Evolutionary conservation across 2,329 filamentous ascomycete species (phyloP), one percentile per base, ranked within the genome.

Genomic region (Aspergillus luchuensis): DNA sequence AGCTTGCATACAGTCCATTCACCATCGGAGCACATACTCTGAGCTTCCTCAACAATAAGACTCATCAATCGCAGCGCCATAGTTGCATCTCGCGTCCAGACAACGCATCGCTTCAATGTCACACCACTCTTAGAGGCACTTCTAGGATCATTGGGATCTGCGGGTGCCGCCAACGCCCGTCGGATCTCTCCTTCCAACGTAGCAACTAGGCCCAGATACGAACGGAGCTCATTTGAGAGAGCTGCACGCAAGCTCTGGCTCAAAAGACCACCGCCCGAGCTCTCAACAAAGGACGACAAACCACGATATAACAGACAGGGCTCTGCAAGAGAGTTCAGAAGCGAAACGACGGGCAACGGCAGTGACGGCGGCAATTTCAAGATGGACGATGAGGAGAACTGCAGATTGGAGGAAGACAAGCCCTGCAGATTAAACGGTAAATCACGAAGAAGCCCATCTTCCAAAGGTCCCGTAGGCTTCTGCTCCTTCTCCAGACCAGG

Each of bases 61-160:
- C 91, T 96, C 90, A 99, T 93, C 58, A 99, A 81, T 15, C 95
- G 87, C 67, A 99, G 78, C 0, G 93, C 95, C 89, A 98, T 96
- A 1, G 95, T 99, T 6, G 95, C 92, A 76, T 99, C 96, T 67
- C 94, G 87, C 8, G 93, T 98, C 96, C 96, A 99, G 23, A 99
- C 90, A 2, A 99, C 90, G 69, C 94, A 98, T 73, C 95, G 85
- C 76, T 98, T 98, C 54, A 99, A 80, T 0, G 95, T 99, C 13
- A 99, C 94, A 1, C 93, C 92, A 0, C 91, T 89, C 69, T 93
- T 95, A 5, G 91, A 89, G 56, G 96, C 87, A 1, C 89, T 89
- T 48, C 86, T 85, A 50, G 88, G 84, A 2, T 90, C 86, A 4
- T 85, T 85, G 38, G 65, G 63, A 41, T 73, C 70, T 19, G 72